These are phyloP conservation scores for Monosporascus sp. DNA, from an alignment of 2,329 filamentous ascomycete species.

Conservation along the genomic window DNA sequence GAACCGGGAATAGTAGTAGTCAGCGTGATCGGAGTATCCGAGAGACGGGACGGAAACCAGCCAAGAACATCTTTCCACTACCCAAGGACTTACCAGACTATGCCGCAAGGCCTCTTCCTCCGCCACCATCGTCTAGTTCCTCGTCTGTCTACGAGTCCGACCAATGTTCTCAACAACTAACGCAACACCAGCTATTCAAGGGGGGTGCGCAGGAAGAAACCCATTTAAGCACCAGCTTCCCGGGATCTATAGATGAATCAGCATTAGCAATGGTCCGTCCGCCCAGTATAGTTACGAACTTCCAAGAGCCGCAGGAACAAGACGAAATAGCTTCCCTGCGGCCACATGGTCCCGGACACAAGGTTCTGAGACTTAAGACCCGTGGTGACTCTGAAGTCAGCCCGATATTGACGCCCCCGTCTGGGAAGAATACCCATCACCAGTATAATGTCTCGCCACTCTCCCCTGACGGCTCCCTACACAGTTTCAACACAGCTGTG, in stretches of 20 bases:
- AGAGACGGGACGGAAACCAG: background rate
- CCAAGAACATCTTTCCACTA: conserved; percentile 7
- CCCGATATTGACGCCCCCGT: conserved; percentile 14
- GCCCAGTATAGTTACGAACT: conserved; percentile 2
- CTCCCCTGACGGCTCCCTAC: conserved; percentile 8
- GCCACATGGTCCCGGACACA: conserved; percentile 13
- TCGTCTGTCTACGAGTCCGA: conserved; percentile 13
- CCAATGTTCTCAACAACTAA: conserved; percentile 1
- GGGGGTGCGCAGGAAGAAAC: background rate
- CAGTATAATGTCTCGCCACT: conserved; percentile 21
- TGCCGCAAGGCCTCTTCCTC: conserved; percentile 14
- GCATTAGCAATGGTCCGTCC: conserved; percentile 10
- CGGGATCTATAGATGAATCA: conserved; percentile 8
- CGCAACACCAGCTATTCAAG: background rate
- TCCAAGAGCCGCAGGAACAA: conserved; percentile 1
- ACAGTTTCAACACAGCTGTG: conserved; percentile 3
- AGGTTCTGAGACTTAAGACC: conserved; percentile 9
- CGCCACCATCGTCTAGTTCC: conserved; percentile 9
- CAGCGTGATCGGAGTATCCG: background rate
- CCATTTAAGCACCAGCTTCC: conserved; percentile 1
- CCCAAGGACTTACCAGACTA: conserved; percentile 12
- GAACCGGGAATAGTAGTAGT: background rate
- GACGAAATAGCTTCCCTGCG: conserved; percentile 15
- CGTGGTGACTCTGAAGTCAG: conserved; percentile 15
- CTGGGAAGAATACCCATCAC: conserved; percentile 7